These are phyloP conservation scores for Metschnikowia drakensbergensis DNA, from an alignment of 805 yeast species.

Conservation along the genomic window DNA sequence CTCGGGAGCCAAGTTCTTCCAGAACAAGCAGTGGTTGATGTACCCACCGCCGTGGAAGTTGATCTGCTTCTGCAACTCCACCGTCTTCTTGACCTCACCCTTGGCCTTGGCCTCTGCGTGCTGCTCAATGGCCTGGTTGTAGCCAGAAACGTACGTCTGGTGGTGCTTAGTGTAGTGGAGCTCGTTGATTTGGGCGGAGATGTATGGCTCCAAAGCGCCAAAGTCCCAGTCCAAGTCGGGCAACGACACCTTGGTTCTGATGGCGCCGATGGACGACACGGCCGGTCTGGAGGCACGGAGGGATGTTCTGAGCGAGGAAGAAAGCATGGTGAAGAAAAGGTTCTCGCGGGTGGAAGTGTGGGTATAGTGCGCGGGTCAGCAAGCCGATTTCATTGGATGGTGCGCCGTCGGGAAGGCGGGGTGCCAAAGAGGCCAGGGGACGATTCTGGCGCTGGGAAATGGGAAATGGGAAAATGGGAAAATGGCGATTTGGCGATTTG, in stretches of 20 bases:
- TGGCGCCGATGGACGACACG: constrained; percentile 15
- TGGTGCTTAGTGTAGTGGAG: constrained; percentile 49
- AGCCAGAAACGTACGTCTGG: constrained; percentile 47
- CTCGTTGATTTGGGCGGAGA: constrained; percentile 44
- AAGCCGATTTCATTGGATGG: neutral
- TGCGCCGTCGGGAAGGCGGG: neutral
- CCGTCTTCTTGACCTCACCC: constrained; percentile 39
- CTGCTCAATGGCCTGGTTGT: constrained; percentile 44
- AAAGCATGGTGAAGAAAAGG: constrained; percentile 14
- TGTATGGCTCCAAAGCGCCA: constrained; percentile 47
- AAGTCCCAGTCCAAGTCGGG: constrained; percentile 47
- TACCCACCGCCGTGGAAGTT: constrained; percentile 52
- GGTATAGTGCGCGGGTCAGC: constrained; percentile 1
- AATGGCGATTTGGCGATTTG: no score
- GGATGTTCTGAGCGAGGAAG: constrained; percentile 14
- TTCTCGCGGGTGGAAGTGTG: neutral
- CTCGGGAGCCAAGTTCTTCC: constrained; percentile 47
- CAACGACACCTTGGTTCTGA: constrained; percentile 25
- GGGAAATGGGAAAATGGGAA: no score
- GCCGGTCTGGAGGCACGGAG: constrained; percentile 14
- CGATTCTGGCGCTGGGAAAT: no score
- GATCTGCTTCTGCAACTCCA: constrained; percentile 43
- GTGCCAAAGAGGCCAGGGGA: neutral
- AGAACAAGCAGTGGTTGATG: constrained; percentile 47
- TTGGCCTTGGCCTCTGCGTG: constrained; percentile 31